Evolutionary conservation across 805 yeast genomes (phyloP), one percentile per base, ranked within the genome.

Genomic region (Grigorovia jiainica): DNA sequence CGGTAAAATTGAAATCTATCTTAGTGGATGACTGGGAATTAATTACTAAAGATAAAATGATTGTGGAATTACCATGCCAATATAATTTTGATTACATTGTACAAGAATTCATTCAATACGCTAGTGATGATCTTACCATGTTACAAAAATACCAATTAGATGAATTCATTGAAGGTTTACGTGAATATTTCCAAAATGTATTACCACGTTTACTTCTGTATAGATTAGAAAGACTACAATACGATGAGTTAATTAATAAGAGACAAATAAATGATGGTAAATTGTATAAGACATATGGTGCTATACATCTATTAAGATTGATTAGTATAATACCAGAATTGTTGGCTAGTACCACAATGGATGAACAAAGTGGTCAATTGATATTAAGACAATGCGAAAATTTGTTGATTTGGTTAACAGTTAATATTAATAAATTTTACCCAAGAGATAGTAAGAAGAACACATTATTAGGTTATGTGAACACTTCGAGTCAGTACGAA

Each of bases 21-120:
- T 65, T 90, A 31, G 95, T 89, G 1, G 87, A 86, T 58, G 97
- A 90, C 65, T 90, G 97, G 98, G 96, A 90, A 60, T 70, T 69
- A 50, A 72, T 90, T 27, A 87, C 97, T 1, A 84, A 83, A 51
- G 84, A 87, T 50, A 80, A 81, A 40, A 77, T 79, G 57, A 60
- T 87, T 34, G 74, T 85, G 3, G 63, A 72, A 20, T 59, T 89
- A 34, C 96, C 96, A 19, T 0, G 67, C 76, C 13, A 61, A 60
- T 27, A 18, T 13, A 71, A 75, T 0, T 82, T 83, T 1, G 64
- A 68, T 1, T 66, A 63, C 2, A 72, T 87, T 2, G 57, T 90
- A 7, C 34, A 54, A 57, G 2, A 49, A 43, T 3, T 44, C 49
- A 27, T 24, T 3, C 8, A 13, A 11, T 16, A 29, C 5, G 51